A percentile compares a stretch with the other conserved stretches of the same genome.
Evolutionary conservation across 2,329 filamentous ascomycete species (phyloP).

Genomic region (Amylocarpus encephaloides): DNA sequence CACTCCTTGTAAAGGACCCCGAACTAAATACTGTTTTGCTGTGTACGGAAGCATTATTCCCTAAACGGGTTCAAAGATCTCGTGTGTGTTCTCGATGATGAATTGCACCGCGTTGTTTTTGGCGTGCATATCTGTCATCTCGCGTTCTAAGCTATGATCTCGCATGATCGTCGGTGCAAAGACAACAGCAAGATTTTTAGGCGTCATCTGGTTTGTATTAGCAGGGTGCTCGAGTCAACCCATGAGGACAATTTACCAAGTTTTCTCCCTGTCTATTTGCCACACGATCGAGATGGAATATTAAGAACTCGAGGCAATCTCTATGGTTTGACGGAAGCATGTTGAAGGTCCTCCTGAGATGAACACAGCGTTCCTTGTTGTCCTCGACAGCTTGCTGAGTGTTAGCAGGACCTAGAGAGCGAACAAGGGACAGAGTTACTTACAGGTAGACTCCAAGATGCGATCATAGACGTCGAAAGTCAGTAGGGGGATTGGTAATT

Average conservation of each 20-base stretch:
- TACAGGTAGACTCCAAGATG: conserved; percentile 73
- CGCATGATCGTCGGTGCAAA: conserved; percentile 98
- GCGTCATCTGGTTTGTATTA: conserved; percentile 66
- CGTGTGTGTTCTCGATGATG: conserved; percentile 81
- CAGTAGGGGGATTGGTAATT: conserved; percentile 80
- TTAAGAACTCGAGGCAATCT: conserved; percentile 85
- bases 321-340: conserved; percentile 77
- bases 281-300: conserved; percentile 88
- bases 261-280: conserved; percentile 79
- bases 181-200: conserved; percentile 91
- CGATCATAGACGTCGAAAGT: conserved; percentile 90
- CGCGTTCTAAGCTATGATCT: conserved; percentile 78
- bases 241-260: conserved; percentile 49
- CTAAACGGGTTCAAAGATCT: conserved; percentile 54
- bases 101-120: conserved; percentile 93
- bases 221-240: conserved; percentile 5
- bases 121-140: conserved; percentile 92
- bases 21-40: conserved; percentile 3
- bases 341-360: conserved; percentile 67
- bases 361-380: conserved; percentile 59
- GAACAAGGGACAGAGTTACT: conserved; percentile 31
- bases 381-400: conserved; percentile 52
- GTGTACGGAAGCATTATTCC: neutral
- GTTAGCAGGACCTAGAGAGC: conserved; percentile 21
- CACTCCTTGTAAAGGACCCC: conserved; percentile 8